Evolutionary conservation across 2,329 filamentous ascomycete genomes (phyloP), one percentile per base, ranked within the genome.

Genomic region (Aspergillus sp.): DNA sequence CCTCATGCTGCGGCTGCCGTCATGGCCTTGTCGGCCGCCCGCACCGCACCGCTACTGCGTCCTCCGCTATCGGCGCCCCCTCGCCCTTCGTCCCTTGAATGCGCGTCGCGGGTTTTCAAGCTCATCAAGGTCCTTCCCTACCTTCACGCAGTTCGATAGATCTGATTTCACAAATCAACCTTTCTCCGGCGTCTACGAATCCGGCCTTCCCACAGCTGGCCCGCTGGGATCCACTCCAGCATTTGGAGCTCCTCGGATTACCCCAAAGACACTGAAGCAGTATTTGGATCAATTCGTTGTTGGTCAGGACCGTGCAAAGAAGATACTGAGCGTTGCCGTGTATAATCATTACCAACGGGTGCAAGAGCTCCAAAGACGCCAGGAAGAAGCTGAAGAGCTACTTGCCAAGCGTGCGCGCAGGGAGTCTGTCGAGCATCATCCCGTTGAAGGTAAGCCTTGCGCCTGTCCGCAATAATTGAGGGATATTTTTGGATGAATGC

Each of bases 341-440:
- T 97, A 96, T 79, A 97, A 98, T 70, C 95, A 99, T 73, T 97
- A 98, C 71, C 91, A 97, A 75, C 86, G 90, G 47, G 84, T 96
- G 59, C 87, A 93, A 66, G 87, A 90, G 73, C 70, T 89, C 23
- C 84, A 91, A 68, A 82, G 91, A 49, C 86, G 88, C 58, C 86
- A 95, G 64, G 87, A 93, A 55, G 92, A 96, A 67, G 86, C 90
- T 44, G 88, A 91, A 61, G 90, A 89, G 75, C 70, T 87, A 50
- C 79, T 88, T 68, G 85, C 90, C 43, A 90, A 92, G 71, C 84
- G 87, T 59, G 86, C 88, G 69, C 82, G 89, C 57, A 82, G 87
- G 61, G 89, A 93, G 60, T 83, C 89, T 66, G 79, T 84, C 52
- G 84, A 87, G 59, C 78, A 82, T 53, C 90, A 96, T 77, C 87